Base-by-base conservation (phyloP, 2,329 filamentous ascomycete genomes). In the Trichoderma cornu-damae region DNA sequence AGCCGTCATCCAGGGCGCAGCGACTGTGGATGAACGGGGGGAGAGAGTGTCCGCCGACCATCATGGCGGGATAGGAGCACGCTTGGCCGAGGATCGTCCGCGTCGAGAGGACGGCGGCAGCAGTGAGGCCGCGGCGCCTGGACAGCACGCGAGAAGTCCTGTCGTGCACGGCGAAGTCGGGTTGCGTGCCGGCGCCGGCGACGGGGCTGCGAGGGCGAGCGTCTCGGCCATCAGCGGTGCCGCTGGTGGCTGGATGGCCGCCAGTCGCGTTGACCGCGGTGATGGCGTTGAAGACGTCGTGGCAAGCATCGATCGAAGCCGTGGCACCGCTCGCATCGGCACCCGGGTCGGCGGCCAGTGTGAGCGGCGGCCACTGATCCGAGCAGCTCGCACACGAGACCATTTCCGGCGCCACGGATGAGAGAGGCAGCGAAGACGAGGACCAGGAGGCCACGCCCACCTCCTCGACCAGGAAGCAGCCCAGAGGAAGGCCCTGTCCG, bases 21-120 rank as follows among this genome's bases (percentile, higher is more conserved):
- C 42, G 44, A 24, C 57, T 60, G 4, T 61, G 57, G n/a, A 65
- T 63, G n/a, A 64, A 65, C 0, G 63, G 63, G 2, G 63, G 63
- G 1, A 65, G 58, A 3, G 28, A 16, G 8, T 47, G 34, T 8
- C 62, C 62, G 6, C 58, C 46, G 16, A 60, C 55, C 48, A 65
- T 49, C 62, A 65, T 62, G 20, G 38, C 52, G 1, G 62, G 62
- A 35, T 64, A 65, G 3, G 54, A 53, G 3, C 57, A 55, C n/a
- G 64, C 35, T 12, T 65, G 63, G 1, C 63, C 63, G 2, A 62
- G 22, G 24, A 65, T 58, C 11, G 61, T 59, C 16, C 59, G 54
- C n/a, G 52, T 60, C 11, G 37, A 11, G 2, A 61, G 52, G n/a
- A 59, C 43, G 4, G 32, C 37, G 35, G 40, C 46, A 3, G 56